A percentile compares a stretch with the other conserved stretches of the same genome.
Evolutionary conservation across 2,329 filamentous ascomycete genomes (phyloP).

Genomic region (Sporothrix inflata): DNA sequence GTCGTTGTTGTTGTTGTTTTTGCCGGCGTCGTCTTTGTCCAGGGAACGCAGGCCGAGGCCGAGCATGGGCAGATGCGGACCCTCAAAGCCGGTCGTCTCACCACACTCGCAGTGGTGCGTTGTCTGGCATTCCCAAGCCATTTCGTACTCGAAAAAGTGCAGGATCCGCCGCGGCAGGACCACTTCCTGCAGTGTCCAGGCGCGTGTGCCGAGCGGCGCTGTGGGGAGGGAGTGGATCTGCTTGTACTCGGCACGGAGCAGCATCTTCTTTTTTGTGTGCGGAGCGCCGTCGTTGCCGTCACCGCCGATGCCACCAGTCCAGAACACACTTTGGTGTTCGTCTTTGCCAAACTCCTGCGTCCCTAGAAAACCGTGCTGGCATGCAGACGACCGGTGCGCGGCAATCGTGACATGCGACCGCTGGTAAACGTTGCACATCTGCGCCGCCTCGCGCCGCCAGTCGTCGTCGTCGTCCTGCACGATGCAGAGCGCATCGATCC

Average conservation of each 20-base stretch:
- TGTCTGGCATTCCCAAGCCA: slow-evolving; percentile 29
- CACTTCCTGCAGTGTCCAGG: slow-evolving; percentile 17
- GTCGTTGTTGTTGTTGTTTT: not conserved
- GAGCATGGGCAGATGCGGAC: slow-evolving; percentile 22
- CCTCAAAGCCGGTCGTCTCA: not conserved
- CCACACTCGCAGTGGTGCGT: slow-evolving; percentile 20
- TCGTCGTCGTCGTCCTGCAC: slow-evolving; percentile 34
- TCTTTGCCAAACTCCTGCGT: slow-evolving; percentile 19
- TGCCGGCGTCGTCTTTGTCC: not conserved
- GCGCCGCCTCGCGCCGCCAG: slow-evolving; percentile 22
- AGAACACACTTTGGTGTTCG: slow-evolving; percentile 11
- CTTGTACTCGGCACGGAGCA: not conserved
- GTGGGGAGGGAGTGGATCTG: not conserved
- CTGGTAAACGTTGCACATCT: slow-evolving; percentile 29
- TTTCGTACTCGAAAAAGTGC: slow-evolving; percentile 22
- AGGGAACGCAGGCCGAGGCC: not conserved
- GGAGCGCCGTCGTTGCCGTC: not conserved
- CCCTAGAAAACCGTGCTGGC: slow-evolving; percentile 27
- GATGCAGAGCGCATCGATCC: slow-evolving; percentile 39
- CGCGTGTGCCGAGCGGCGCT: not conserved
- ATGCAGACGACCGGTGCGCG: slow-evolving; percentile 19
- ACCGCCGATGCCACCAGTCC: not conserved
- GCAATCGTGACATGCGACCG: slow-evolving; percentile 25
- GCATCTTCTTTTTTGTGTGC: not conserved
- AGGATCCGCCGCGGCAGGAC: slow-evolving; percentile 25